Evolutionary conservation across 2,329 filamentous ascomycete genomes (phyloP).

Genomic region (Colletotrichum euphorbiae): DNA sequence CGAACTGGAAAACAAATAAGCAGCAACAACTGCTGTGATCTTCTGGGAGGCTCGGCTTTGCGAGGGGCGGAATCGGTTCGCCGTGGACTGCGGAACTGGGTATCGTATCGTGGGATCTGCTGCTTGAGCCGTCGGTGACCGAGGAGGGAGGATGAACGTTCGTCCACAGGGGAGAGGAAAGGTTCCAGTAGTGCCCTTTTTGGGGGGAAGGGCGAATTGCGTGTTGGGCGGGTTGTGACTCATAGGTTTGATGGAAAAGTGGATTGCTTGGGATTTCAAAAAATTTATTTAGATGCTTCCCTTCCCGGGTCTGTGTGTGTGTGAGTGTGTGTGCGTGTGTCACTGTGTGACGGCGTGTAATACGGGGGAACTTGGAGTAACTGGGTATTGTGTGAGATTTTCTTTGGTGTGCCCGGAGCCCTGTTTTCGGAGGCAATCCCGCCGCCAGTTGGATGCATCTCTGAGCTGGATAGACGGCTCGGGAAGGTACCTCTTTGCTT

Average conservation of each 20-base stretch:
- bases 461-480: not conserved
- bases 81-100: slow-evolving; percentile 30
- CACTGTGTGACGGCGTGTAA: too few species aligned
- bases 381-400: not conserved
- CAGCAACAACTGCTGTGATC: not conserved
- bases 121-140: slow-evolving; percentile 40
- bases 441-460: slow-evolving; percentile 17
- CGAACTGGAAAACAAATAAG: slow-evolving; percentile 1
- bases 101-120: slow-evolving; percentile 33
- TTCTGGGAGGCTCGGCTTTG: not conserved
- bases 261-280: not conserved
- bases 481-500: slow-evolving; percentile 1
- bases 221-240: slow-evolving; percentile 22
- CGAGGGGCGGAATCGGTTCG: slow-evolving; percentile 15
- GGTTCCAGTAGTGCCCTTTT: slow-evolving; percentile 22
- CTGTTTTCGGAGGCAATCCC: slow-evolving; percentile 25
- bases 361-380: too few species aligned
- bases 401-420: not conserved
- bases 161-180: slow-evolving; percentile 39
- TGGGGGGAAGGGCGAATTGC: not conserved
- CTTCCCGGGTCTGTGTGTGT: slow-evolving; percentile 1
- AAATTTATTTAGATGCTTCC: not conserved
- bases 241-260: slow-evolving; percentile 20
- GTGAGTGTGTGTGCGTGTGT: too few species aligned
- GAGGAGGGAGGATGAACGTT: slow-evolving; percentile 39